These are phyloP conservation scores for Solanum hybrid DNA, from an alignment of 305 asterid species.

Conservation along the genomic window DNA sequence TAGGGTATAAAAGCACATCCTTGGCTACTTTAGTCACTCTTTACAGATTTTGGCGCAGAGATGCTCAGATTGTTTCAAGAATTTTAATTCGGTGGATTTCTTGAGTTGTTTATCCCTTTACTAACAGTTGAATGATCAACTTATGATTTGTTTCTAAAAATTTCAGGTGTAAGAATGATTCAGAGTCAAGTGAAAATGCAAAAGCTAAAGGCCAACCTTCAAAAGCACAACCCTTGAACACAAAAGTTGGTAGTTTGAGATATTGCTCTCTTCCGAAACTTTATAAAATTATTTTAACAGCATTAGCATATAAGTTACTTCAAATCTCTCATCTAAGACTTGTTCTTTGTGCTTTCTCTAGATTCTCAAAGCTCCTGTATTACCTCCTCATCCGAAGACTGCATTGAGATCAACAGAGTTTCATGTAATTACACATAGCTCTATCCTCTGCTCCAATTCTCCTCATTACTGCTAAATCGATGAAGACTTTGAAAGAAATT, in stretches of 20 bases:
- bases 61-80: not conserved
- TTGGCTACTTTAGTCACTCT: not conserved
- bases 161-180: not conserved
- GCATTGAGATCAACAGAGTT: constrained; percentile 27
- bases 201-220: constrained; percentile 12
- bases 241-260: constrained; percentile 42
- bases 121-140: not conserved
- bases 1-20: not conserved
- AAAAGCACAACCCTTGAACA: constrained; percentile 34
- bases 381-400: constrained; percentile 29
- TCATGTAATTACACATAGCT: constrained; percentile 34
- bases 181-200: not conserved
- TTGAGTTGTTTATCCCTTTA: not conserved
- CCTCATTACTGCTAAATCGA: not conserved
- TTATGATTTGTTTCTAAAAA: not conserved
- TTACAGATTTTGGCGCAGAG: not conserved
- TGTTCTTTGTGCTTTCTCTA: constrained; percentile 11
- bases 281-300: not conserved
- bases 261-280: not conserved
- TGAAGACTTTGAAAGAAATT: not conserved
- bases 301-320: not conserved
- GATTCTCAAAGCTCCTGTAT: constrained; percentile 27
- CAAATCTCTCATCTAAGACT: not conserved
- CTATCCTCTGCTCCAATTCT: not conserved
- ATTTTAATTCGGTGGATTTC: not conserved